Conservation (phyloP, 805 yeast genomes). For the Cyberlindnera mrakii region DNA sequence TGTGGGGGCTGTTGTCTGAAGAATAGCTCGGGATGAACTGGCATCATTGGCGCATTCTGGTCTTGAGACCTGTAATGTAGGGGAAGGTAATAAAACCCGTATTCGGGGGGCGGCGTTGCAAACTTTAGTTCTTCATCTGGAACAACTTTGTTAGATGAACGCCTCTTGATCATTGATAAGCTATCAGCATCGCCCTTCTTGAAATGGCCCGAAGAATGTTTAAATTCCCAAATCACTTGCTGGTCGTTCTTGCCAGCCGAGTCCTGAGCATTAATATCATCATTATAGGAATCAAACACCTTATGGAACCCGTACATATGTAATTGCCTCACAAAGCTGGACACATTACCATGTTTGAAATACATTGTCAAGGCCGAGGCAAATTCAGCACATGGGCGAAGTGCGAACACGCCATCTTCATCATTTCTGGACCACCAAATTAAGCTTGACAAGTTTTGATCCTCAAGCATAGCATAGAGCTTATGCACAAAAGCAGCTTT, state of each 20-base stretch:
- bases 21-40: no score
- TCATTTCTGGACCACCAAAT: slow-evolving; percentile 56
- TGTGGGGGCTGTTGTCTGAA: no score
- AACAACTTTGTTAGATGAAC: slow-evolving; percentile 27
- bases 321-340: slow-evolving; percentile 86
- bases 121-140: slow-evolving; percentile 16
- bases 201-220: slow-evolving; percentile 67
- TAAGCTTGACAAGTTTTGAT: slow-evolving; percentile 42
- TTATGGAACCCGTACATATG: slow-evolving; percentile 98
- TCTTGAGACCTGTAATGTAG: slow-evolving; percentile 1
- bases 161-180: slow-evolving; percentile 60
- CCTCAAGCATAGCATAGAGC: slow-evolving; percentile 56
- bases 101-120: slow-evolving; percentile 2
- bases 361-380: slow-evolving; percentile 58
- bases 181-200: slow-evolving; percentile 65
- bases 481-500: slow-evolving; percentile 55
- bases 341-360: slow-evolving; percentile 91
- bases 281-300: slow-evolving; percentile 28
- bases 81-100: neutral
- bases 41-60: neutral
- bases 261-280: neutral
- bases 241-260: slow-evolving; percentile 10
- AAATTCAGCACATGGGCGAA: slow-evolving; percentile 60
- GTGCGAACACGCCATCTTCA: slow-evolving; percentile 49
- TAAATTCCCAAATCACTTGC: slow-evolving; percentile 64